A percentile compares a stretch with the other conserved stretches of the same genome.
phyloP scores from a whole-genome alignment of 1,284 basidiomycete genomes.

The Exsudoporus floridanus region DNA sequence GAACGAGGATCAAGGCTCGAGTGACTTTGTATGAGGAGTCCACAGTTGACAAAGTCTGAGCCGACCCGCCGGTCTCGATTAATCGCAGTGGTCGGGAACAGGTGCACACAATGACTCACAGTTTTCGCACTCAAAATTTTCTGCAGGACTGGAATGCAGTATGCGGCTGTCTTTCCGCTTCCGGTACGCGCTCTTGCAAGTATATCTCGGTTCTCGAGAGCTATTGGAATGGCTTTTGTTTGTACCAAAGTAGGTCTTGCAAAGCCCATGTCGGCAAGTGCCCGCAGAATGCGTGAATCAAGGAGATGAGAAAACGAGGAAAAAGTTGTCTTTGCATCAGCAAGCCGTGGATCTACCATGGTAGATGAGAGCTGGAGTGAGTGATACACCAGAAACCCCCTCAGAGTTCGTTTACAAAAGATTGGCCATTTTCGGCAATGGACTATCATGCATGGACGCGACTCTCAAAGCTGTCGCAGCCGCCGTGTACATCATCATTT shows the following conservation, averaged over 20 bases:
- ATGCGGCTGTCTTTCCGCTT: conserved; percentile 96
- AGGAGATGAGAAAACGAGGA: conserved; percentile 69
- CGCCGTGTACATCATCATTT: too few relatives aligned
- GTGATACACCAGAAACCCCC: too few relatives aligned
- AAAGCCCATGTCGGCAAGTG: conserved; percentile 80
- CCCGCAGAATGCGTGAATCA: conserved; percentile 73
- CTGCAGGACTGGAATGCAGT: conserved; percentile 89
- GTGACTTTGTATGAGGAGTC: conserved; percentile 58
- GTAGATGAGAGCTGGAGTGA: neutral
- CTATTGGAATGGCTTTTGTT: conserved; percentile 79
- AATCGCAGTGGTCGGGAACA: neutral
- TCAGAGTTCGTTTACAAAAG: neutral
- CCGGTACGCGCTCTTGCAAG: conserved; percentile 93
- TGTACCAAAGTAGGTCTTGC: conserved; percentile 83
- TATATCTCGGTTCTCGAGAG: conserved; percentile 89
- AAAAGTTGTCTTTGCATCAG: conserved; percentile 59
- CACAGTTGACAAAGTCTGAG: conserved; percentile 37
- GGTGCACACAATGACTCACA: conserved; percentile 51
- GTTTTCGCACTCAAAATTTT: conserved; percentile 82
- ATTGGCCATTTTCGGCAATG: conserved; percentile 5
- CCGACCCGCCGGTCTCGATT: neutral
- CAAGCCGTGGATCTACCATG: conserved; percentile 16
- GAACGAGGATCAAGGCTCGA: conserved; percentile 86
- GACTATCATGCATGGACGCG: neutral
- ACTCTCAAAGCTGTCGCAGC: neutral